Evolutionary conservation across 1,139 yeast species (phyloP).

Genomic region (Kodamaea derodonti): DNA sequence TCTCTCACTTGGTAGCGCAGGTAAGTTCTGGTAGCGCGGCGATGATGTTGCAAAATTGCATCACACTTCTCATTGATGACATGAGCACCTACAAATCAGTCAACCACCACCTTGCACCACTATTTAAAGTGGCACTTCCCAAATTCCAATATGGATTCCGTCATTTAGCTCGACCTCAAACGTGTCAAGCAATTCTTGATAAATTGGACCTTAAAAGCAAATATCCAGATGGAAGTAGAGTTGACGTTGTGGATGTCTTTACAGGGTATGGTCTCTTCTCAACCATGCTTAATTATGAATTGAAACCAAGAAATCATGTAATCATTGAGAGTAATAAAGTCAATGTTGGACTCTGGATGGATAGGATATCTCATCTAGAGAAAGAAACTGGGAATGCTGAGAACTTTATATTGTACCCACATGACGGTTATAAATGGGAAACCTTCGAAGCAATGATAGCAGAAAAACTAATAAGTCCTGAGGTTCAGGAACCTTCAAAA

Average conservation of each 20-base stretch:
- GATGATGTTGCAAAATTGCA: no score
- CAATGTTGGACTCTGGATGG: constrained; percentile 28
- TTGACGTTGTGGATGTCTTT: constrained; percentile 62
- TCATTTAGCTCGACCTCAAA: constrained; percentile 20
- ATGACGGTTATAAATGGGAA: constrained; percentile 66
- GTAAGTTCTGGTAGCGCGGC: not conserved
- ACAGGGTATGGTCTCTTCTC: constrained; percentile 55
- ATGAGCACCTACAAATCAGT: constrained; percentile 18
- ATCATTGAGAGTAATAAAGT: constrained; percentile 51
- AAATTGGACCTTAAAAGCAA: constrained; percentile 35
- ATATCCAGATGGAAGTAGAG: constrained; percentile 37
- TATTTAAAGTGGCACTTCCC: constrained; percentile 17
- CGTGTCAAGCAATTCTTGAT: constrained; percentile 40
- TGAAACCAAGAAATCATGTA: constrained; percentile 59
- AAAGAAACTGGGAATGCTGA: constrained; percentile 21
- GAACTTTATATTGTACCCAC: constrained; percentile 27
- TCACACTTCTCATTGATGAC: not conserved
- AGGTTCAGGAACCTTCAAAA: constrained; percentile 20
- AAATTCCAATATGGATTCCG: constrained; percentile 22
- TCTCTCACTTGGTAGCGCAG: not conserved
- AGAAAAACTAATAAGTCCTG: constrained; percentile 40
- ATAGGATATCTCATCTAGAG: constrained; percentile 20
- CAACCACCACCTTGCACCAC: constrained; percentile 27
- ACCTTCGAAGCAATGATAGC: constrained; percentile 46
- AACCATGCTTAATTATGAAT: constrained; percentile 49